Evolutionary conservation across 2,329 filamentous ascomycete species (phyloP).

Genomic region (Gyromitra esculenta): DNA sequence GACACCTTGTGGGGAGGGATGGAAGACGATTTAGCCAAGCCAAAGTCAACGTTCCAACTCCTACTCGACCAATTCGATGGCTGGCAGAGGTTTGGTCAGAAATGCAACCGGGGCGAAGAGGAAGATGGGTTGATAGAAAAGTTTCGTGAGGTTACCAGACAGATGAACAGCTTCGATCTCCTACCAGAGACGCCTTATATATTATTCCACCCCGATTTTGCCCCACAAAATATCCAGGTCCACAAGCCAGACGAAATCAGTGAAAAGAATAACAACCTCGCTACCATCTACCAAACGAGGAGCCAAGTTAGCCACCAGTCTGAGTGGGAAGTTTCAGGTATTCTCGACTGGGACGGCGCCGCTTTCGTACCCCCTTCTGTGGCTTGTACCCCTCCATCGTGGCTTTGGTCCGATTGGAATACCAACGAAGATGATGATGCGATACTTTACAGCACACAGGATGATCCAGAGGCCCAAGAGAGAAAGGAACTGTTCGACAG

Average conservation of each 20-base stretch:
- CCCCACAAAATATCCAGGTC: constrained; percentile 27
- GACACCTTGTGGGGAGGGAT: constrained; percentile 12
- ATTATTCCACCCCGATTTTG: constrained; percentile 31
- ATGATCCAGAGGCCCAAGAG: constrained; percentile 26
- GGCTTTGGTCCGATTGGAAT: constrained; percentile 34
- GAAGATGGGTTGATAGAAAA: constrained; percentile 16
- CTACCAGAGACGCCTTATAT: constrained; percentile 18
- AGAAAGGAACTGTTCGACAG: constrained; percentile 35
- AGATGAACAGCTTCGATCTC: constrained; percentile 22
- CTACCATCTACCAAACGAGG: not conserved
- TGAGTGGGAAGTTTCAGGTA: constrained; percentile 17
- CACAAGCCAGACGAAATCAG: not conserved
- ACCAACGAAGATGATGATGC: constrained; percentile 7
- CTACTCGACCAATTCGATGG: constrained; percentile 30
- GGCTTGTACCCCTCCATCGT: constrained; percentile 30
- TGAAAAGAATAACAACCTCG: not conserved
- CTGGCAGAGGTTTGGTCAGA: constrained; percentile 22
- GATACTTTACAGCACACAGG: constrained; percentile 2
- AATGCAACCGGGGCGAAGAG: not conserved
- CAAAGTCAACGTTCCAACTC: constrained; percentile 21
- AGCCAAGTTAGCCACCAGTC: not conserved
- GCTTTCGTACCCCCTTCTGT: constrained; percentile 28
- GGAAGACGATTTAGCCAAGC: constrained; percentile 8
- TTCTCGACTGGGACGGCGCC: constrained; percentile 39
- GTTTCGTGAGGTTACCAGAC: constrained; percentile 11